Evolutionary conservation across 2,329 filamentous ascomycete species (phyloP).

Genomic region (Setomelanomma holmii): DNA sequence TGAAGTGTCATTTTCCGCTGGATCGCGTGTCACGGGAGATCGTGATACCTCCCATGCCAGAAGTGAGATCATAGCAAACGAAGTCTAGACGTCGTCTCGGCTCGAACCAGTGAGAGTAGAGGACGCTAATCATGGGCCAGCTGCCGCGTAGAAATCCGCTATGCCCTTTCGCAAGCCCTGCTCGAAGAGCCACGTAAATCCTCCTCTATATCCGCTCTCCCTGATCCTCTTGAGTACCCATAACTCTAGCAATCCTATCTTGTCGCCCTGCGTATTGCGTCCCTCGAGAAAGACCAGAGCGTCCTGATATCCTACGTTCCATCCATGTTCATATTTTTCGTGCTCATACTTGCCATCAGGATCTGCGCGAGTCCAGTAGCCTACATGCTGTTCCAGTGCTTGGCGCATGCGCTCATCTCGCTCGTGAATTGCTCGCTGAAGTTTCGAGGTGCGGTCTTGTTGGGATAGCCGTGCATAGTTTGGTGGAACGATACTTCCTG

Average conservation of each 20-base stretch:
- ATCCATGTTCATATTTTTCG: conserved; percentile 63
- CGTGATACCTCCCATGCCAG: not conserved
- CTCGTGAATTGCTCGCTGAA: conserved; percentile 51
- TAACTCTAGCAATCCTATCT: conserved; percentile 64
- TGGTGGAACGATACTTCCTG: conserved; percentile 49
- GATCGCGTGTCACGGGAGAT: not conserved
- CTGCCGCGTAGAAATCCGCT: conserved; percentile 45
- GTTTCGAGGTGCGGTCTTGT: conserved; percentile 30
- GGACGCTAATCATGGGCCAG: conserved; percentile 16
- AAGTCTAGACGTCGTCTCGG: not conserved
- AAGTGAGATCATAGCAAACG: conserved; percentile 5
- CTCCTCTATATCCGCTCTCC: conserved; percentile 58
- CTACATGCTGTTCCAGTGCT: conserved; percentile 54
- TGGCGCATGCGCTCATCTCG: conserved; percentile 43
- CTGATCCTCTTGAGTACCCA: conserved; percentile 64
- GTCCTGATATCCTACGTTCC: conserved; percentile 64
- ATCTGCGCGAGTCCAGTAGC: conserved; percentile 58
- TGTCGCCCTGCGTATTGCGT: conserved; percentile 52
- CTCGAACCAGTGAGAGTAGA: not conserved
- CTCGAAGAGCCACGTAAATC: conserved; percentile 60
- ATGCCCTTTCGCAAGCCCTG: conserved; percentile 58
- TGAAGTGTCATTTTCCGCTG: too few relatives aligned
- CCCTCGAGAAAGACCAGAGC: conserved; percentile 59
- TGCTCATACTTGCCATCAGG: conserved; percentile 60
- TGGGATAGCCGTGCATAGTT: conserved; percentile 31